These are phyloP conservation scores for Yamadazyma endophytica DNA, from an alignment of 805 yeast species.

Conservation along the genomic window DNA sequence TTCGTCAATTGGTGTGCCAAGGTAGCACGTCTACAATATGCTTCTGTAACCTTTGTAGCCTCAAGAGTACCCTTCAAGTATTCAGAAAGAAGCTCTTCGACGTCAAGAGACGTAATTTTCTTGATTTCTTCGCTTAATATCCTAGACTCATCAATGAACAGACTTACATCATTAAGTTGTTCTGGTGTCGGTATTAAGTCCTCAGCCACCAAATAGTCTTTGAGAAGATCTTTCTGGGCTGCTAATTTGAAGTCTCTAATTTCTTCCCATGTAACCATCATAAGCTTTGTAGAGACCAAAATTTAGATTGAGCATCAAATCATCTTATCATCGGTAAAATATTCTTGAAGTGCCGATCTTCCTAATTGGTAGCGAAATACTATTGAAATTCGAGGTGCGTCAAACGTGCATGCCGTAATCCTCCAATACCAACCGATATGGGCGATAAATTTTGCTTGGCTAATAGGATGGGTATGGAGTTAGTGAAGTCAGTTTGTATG, in stretches of 20 bases:
- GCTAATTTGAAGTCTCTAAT: conserved; percentile 5
- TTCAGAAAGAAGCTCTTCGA: conserved; percentile 1
- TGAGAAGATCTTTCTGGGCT: conserved; percentile 3
- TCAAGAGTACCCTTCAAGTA: neutral
- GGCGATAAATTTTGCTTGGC: too few relatives aligned
- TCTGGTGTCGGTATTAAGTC: conserved; percentile 5
- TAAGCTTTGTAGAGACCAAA: too few relatives aligned
- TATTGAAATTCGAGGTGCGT: too few relatives aligned
- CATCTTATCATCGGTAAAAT: too few relatives aligned
- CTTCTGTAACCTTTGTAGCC: conserved; percentile 15
- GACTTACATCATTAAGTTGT: conserved; percentile 7
- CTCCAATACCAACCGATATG: too few relatives aligned
- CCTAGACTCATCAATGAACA: conserved; percentile 4
- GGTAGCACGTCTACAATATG: conserved; percentile 56
- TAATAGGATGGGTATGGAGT: too few relatives aligned
- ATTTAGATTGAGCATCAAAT: too few relatives aligned
- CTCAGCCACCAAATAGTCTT: conserved; percentile 1
- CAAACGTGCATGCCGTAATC: too few relatives aligned
- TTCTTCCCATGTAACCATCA: conserved; percentile 6
- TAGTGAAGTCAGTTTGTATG: too few relatives aligned
- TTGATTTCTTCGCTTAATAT: conserved; percentile 2
- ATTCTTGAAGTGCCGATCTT: too few relatives aligned
- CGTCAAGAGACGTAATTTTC: conserved; percentile 1
- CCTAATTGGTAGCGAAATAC: too few relatives aligned
- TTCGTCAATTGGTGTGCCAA: conserved; percentile 51